Evolutionary conservation across 192 early-diverging fungal species (phyloP), one percentile per base, ranked within the genome.

Genomic region (Backusella westeae): DNA sequence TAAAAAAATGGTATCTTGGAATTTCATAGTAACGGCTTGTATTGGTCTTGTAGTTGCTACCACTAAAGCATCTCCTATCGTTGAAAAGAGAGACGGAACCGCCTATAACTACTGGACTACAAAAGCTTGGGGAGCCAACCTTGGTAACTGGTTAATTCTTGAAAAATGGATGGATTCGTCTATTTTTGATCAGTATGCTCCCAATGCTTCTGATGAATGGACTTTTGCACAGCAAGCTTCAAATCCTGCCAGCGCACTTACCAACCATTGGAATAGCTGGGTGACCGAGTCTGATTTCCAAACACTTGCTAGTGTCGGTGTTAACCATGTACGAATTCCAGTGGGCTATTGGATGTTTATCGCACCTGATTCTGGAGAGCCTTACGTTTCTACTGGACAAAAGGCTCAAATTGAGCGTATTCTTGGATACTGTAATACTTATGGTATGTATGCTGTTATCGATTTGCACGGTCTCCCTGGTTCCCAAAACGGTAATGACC

Each of bases 331-430:
- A 34, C 87, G 89, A 6, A 86, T 90, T 4, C 89, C 89, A n/a
- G 75, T 90, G 2, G 89, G 89, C 4, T 86, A 89, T 70, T 90
- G 89, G 89, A 87, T 86, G 72, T 87, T 90, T 81, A 85, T 89
- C 17, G 80, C 83, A 9, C 78, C 86, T 14, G 83, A 82, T 74
- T 77, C 84, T 42, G 88, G 88, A 14, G 89, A 90, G 76, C 89
- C 89, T 10, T 90, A 78, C 26, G 85, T 89, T 4, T 77, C 86
- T 65, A 89, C 84, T 81, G 89, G 87, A 49, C 82, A 83, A 59
- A 83, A 86, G 46, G 63, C 67, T 17, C 73, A 75, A 35, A 67
- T 80, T 56, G 35, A 80, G 26, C 78, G 78, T 71, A 80, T 80
- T 69, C 49, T 80, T 17, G 78, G 78, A 23, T 80, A 80, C 39